A percentile compares a stretch with the other conserved stretches of the same genome.
These are phyloP conservation scores for Lippia alba DNA, from an alignment of 305 asterid species.

Conservation along the genomic window DNA sequence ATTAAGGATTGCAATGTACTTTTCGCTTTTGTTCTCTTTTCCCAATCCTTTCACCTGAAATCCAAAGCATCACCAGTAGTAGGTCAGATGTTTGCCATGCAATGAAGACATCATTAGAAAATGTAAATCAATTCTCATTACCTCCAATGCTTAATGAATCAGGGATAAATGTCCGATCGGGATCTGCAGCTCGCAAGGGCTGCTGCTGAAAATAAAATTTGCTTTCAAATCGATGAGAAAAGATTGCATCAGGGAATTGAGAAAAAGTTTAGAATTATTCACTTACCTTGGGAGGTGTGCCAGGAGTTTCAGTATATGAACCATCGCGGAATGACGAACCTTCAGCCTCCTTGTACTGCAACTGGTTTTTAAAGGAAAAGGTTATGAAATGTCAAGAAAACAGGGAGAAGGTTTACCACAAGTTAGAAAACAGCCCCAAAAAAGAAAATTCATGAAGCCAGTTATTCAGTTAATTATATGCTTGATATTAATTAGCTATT, in stretches of 20 bases:
- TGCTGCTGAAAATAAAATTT: slow-evolving; percentile 54
- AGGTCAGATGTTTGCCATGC: slow-evolving; percentile 27
- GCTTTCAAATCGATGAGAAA: slow-evolving; percentile 12
- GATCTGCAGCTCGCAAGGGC: slow-evolving; percentile 69
- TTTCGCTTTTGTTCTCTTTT: slow-evolving; percentile 96
- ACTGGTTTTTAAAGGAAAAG: slow-evolving; percentile 47
- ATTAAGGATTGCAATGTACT: slow-evolving; percentile 44
- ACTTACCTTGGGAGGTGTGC: slow-evolving; percentile 90
- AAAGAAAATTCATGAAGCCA: not conserved
- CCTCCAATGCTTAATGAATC: slow-evolving; percentile 78
- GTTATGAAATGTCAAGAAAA: slow-evolving; percentile 21
- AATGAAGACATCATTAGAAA: slow-evolving; percentile 8
- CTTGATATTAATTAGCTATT: not conserved
- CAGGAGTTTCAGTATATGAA: slow-evolving; percentile 86
- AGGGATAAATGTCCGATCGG: slow-evolving; percentile 82
- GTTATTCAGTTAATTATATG: not conserved
- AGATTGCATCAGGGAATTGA: not conserved
- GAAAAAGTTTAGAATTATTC: not conserved
- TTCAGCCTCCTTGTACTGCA: slow-evolving; percentile 95
- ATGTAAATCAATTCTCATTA: slow-evolving; percentile 34
- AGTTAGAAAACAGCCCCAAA: not conserved
- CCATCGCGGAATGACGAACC: slow-evolving; percentile 88
- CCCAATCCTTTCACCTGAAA: slow-evolving; percentile 75
- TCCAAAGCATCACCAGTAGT: slow-evolving; percentile 5
- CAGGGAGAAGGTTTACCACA: slow-evolving; percentile 7